Conservation (phyloP, 2,329 filamentous ascomycete species). For the Pseudofabraea citricarpa region DNA sequence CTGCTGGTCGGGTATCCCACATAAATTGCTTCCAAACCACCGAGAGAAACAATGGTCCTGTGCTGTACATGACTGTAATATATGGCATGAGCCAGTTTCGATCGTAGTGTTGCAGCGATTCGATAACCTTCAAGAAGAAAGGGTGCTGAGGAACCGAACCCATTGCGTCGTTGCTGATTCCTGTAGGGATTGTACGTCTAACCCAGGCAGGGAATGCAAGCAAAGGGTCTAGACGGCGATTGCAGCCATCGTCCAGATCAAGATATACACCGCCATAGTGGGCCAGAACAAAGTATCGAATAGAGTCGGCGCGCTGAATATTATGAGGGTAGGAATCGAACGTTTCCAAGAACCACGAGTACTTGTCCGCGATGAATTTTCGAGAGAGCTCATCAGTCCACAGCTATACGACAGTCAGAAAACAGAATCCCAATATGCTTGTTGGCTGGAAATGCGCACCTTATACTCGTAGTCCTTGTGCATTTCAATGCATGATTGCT, state of each 20-base stretch:
- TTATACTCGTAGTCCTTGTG: slow-evolving; percentile 72
- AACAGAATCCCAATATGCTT: no score
- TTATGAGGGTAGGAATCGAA: slow-evolving; percentile 71
- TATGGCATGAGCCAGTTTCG: slow-evolving; percentile 60
- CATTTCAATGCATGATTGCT: slow-evolving; percentile 61
- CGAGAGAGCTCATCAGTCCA: slow-evolving; percentile 70
- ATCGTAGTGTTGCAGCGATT: slow-evolving; percentile 62
- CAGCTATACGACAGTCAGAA: slow-evolving; percentile 43
- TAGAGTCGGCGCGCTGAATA: slow-evolving; percentile 73
- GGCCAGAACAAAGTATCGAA: slow-evolving; percentile 74
- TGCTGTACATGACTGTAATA: slow-evolving; percentile 75
- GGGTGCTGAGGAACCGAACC: slow-evolving; percentile 67
- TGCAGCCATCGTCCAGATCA: slow-evolving; percentile 57
- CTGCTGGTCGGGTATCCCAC: slow-evolving; percentile 40
- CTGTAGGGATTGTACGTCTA: slow-evolving; percentile 67
- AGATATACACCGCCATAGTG: slow-evolving; percentile 79
- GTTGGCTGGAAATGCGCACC: no score
- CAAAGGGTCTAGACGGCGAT: slow-evolving; percentile 48
- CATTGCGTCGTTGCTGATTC: slow-evolving; percentile 80
- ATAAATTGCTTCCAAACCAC: slow-evolving; percentile 74
- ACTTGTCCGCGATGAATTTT: slow-evolving; percentile 68
- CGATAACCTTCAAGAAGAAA: slow-evolving; percentile 67
- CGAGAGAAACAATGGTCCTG: slow-evolving; percentile 71
- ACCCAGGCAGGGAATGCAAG: slow-evolving; percentile 67
- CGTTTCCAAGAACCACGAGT: slow-evolving; percentile 71